These are phyloP conservation scores for Spongospora subterranea DNA, from an alignment of 208 protist genomes.

Conservation along the genomic window DNA sequence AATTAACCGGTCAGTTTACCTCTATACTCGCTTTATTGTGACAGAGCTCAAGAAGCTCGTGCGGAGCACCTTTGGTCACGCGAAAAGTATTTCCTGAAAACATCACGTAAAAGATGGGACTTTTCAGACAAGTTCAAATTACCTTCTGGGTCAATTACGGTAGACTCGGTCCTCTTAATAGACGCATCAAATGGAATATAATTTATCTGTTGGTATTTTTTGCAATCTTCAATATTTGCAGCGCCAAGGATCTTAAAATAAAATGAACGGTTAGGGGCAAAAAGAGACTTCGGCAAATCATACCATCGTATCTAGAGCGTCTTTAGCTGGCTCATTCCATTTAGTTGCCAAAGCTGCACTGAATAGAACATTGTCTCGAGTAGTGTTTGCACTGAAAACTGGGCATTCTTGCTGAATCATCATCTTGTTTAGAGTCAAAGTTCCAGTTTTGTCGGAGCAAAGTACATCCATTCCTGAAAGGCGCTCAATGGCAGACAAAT, in stretches of 20 bases:
- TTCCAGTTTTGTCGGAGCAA: slow-evolving; percentile 89
- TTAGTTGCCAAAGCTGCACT: slow-evolving; percentile 48
- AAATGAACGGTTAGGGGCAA: neutral
- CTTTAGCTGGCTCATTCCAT: slow-evolving; percentile 58
- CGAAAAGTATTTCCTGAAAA: neutral
- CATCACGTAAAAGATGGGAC: neutral
- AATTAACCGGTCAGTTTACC: neutral
- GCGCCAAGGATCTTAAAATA: slow-evolving; percentile 5
- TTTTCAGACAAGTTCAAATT: neutral
- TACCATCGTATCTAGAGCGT: slow-evolving; percentile 59
- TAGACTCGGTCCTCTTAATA: slow-evolving; percentile 62
- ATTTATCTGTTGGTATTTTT: slow-evolving; percentile 55
- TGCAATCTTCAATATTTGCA: neutral
- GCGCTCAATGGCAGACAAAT: slow-evolving; percentile 83
- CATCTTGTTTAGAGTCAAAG: slow-evolving; percentile 63
- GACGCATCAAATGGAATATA: slow-evolving; percentile 62
- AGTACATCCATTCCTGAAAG: slow-evolving; percentile 82
- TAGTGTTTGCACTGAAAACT: neutral
- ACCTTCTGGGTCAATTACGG: neutral
- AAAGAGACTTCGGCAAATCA: neutral
- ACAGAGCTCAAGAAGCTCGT: slow-evolving; percentile 48
- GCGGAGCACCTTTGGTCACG: slow-evolving; percentile 61
- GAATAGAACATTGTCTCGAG: slow-evolving; percentile 24
- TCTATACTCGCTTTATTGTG: slow-evolving; percentile 11
- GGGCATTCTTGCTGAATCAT: slow-evolving; percentile 48